Evolutionary conservation across 768 basidiomycete genomes (phyloP).

Genomic region (Mycena vitilis): DNA sequence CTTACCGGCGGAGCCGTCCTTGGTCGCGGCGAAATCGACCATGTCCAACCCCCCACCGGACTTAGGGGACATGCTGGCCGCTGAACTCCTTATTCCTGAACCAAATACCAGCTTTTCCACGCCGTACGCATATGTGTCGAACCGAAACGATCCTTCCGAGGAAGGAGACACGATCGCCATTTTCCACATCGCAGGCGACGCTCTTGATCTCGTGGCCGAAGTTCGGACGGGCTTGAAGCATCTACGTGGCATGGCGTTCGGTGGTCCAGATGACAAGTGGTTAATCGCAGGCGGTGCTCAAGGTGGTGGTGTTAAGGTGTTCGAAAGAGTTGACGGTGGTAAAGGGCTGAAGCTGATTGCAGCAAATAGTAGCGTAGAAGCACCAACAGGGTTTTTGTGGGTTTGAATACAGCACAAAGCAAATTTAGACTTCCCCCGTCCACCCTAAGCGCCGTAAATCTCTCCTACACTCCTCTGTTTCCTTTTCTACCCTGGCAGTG

Average conservation of each 20-base stretch:
- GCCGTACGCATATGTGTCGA: conserved; percentile 78
- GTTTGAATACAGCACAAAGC: conserved; percentile 36
- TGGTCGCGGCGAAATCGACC: conserved; percentile 59
- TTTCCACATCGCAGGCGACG: conserved; percentile 63
- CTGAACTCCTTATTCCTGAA: conserved; percentile 74
- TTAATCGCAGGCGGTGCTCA: conserved; percentile 72
- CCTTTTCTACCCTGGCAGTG: conserved; percentile 58
- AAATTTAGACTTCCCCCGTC: conserved; percentile 51
- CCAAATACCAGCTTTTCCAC: conserved; percentile 63
- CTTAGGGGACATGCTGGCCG: conserved; percentile 68
- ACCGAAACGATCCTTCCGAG: conserved; percentile 76
- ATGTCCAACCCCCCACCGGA: conserved; percentile 57
- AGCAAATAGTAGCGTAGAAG: conserved; percentile 53
- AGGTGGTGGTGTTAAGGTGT: conserved; percentile 78
- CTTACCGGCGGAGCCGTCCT: conserved; percentile 52
- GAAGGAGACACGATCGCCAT: conserved; percentile 81
- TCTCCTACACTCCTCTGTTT: conserved; percentile 60
- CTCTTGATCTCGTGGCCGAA: conserved; percentile 66
- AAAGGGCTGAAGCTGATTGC: conserved; percentile 66
- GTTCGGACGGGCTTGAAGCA: conserved; percentile 78
- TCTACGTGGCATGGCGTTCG: conserved; percentile 75
- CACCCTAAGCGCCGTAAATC: conserved; percentile 64
- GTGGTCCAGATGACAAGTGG: conserved; percentile 70
- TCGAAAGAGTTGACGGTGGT: conserved; percentile 72
- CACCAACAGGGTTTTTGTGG: conserved; percentile 72